These are phyloP conservation scores for Blastocystis sp. DNA, from an alignment of 352 stramenopile species.

Conservation along the genomic window DNA sequence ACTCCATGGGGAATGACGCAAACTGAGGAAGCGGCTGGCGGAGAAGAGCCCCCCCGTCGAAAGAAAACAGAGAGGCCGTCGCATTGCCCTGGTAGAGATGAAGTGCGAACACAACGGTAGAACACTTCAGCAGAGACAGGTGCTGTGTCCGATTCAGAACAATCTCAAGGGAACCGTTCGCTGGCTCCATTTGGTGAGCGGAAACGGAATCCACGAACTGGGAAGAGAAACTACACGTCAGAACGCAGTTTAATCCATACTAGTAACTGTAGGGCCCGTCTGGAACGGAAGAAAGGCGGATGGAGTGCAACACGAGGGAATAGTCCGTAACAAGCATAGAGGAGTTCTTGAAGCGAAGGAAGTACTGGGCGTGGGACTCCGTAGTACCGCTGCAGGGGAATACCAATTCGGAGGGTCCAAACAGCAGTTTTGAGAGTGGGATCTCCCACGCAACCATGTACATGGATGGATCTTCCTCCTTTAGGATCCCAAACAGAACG, in stretches of 20 bases:
- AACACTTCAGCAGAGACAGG: background rate
- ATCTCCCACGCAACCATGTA: constrained; percentile 1
- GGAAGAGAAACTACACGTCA: constrained; percentile 16
- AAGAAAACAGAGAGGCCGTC: background rate
- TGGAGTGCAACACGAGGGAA: constrained; percentile 9
- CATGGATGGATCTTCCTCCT: background rate
- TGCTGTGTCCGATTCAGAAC: background rate
- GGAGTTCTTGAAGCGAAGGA: background rate
- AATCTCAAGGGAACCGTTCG: background rate
- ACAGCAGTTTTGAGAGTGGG: constrained; percentile 40
- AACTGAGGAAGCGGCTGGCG: background rate
- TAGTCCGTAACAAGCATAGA: constrained; percentile 27
- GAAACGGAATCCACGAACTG: constrained; percentile 18
- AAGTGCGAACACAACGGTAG: background rate
- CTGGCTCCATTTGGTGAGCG: background rate
- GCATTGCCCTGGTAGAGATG: background rate
- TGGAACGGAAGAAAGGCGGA: background rate
- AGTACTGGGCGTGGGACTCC: background rate
- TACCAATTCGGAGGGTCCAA: constrained; percentile 23
- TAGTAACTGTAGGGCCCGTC: constrained; percentile 19
- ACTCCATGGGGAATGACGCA: background rate
- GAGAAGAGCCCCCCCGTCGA: background rate
- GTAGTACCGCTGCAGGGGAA: background rate
- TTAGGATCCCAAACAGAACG: constrained; percentile 23
- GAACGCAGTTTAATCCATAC: background rate